Evolutionary conservation across 139 green algal species (phyloP).

Genomic region (Zygnema cylindricum): DNA sequence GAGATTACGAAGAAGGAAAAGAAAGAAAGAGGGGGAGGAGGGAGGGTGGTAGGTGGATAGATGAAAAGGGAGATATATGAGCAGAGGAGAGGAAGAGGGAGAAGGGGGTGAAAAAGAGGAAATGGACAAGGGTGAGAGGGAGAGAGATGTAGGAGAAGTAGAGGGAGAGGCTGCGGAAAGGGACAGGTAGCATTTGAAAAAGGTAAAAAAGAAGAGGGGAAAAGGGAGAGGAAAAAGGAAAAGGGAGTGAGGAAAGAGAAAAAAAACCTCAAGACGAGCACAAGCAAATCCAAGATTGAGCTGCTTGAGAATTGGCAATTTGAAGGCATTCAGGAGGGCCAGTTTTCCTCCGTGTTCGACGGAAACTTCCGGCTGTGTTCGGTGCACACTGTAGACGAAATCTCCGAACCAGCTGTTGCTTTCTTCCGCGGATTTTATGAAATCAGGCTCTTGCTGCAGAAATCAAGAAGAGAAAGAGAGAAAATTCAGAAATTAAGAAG

Average conservation of each 20-base stretch:
- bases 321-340: slow-evolving; percentile 20
- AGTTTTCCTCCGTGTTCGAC: slow-evolving; percentile 10
- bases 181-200: too few relatives aligned
- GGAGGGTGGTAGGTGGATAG: too few relatives aligned
- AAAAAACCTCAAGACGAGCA: slow-evolving; percentile 21
- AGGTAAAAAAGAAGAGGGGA: background rate
- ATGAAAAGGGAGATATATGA: too few relatives aligned
- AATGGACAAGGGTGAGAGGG: too few relatives aligned
- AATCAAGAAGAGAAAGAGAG: too few relatives aligned
- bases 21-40: too few relatives aligned
- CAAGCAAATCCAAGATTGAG: slow-evolving; percentile 4
- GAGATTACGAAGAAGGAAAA: too few relatives aligned
- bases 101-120: too few relatives aligned
- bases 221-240: background rate
- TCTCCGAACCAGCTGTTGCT: slow-evolving; percentile 35
- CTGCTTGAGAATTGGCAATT: slow-evolving; percentile 28
- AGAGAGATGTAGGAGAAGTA: too few relatives aligned
- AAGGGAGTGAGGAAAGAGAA: background rate
- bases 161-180: too few relatives aligned
- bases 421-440: background rate
- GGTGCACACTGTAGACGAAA: slow-evolving; percentile 30
- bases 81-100: too few relatives aligned
- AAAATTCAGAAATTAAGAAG: slow-evolving; percentile 24
- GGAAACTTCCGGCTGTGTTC: slow-evolving; percentile 8
- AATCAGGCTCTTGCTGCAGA: background rate